phyloP scores from a whole-genome alignment of 257 asterid species.

The Plantago elongata region DNA sequence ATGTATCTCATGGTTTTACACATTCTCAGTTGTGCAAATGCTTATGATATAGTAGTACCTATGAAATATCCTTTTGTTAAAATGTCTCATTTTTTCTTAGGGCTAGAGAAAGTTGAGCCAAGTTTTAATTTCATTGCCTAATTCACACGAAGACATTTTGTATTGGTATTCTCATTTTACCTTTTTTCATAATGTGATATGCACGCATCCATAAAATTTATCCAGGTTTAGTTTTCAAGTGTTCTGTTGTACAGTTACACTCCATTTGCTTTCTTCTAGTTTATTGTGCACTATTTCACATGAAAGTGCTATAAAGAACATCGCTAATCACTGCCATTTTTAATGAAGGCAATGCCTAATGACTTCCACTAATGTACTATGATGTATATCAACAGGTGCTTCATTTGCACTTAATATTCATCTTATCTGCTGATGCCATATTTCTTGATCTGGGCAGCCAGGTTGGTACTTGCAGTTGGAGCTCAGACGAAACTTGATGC shows the following conservation, averaged over 20 bases:
- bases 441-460: constrained; percentile 66
- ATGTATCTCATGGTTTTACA: neutral
- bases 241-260: no score
- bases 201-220: no score
- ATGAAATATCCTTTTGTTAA: constrained; percentile 8
- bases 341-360: no score
- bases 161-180: no score
- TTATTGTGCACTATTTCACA: no score
- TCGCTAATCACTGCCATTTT: no score
- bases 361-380: neutral
- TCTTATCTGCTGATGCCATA: constrained; percentile 27
- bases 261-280: no score
- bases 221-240: no score
- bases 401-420: constrained; percentile 15
- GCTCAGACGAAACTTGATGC: constrained; percentile 80
- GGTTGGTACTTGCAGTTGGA: constrained; percentile 99
- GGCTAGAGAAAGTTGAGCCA: neutral
- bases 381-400: constrained; percentile 8
- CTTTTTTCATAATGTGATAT: no score
- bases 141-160: no score
- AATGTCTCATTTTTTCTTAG: constrained; percentile 1
- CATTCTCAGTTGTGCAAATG: neutral
- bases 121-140: constrained; percentile 9
- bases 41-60: neutral
- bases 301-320: no score